These are phyloP conservation scores for Phytophthora europaea DNA, from an alignment of 352 stramenopile genomes.

Conservation along the genomic window DNA sequence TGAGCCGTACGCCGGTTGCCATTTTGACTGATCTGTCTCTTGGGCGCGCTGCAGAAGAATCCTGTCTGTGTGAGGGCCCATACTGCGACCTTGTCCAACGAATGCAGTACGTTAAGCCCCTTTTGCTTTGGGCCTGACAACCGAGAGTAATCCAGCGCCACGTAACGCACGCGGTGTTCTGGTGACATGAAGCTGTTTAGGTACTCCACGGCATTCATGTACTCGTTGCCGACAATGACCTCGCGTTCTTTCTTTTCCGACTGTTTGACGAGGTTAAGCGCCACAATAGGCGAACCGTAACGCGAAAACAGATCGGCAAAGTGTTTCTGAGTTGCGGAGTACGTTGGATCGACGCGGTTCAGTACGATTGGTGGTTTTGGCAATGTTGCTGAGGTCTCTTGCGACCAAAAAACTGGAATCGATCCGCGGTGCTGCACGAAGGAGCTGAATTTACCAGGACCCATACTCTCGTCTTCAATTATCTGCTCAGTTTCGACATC, in stretches of 20 bases:
- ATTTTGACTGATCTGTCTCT: constrained; percentile 76
- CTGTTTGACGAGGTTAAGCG: constrained; percentile 99
- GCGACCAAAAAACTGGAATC: constrained; percentile 99
- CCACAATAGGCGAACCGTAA: constrained; percentile 97
- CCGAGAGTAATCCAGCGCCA: constrained; percentile 96
- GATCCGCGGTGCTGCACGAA: constrained; percentile 99
- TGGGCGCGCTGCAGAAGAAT: constrained; percentile 97
- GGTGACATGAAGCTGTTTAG: constrained; percentile 96
- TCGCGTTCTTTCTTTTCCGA: constrained; percentile 98
- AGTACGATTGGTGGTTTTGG: constrained; percentile 98
- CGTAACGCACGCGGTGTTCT: constrained; percentile 97
- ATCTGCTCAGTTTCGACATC: constrained; percentile 99
- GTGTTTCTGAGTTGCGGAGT: constrained; percentile 95
- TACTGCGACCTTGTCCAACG: constrained; percentile 95
- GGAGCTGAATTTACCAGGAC: constrained; percentile 94
- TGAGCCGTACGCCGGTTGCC: constrained; percentile 69
- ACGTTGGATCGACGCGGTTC: constrained; percentile 97
- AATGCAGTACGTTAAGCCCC: constrained; percentile 94
- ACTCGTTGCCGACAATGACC: constrained; percentile 98
- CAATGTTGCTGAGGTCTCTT: constrained; percentile 98
- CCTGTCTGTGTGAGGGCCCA: constrained; percentile 98
- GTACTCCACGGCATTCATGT: constrained; percentile 97
- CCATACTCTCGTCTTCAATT: constrained; percentile 91
- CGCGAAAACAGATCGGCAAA: constrained; percentile 96
- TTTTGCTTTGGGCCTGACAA: constrained; percentile 92